Conservation (phyloP, 2,329 filamentous ascomycete species). For the Gnomoniopsis sp. region DNA sequence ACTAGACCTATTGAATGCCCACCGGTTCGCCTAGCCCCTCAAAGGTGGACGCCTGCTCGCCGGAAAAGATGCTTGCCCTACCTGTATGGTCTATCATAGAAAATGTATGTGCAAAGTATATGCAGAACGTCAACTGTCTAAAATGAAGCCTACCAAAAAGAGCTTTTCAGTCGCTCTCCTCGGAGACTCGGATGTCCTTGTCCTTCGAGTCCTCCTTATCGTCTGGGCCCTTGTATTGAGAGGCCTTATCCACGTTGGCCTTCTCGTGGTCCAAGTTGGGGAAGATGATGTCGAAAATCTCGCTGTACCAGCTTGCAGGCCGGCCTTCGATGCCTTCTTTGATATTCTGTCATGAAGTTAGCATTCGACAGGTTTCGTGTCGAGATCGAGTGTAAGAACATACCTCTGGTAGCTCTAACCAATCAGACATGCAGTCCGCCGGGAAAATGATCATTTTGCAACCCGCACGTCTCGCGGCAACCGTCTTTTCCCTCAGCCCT, state of each 20-base stretch:
- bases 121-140: neutral
- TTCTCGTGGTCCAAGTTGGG: constrained; percentile 69
- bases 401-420: constrained; percentile 95
- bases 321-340: constrained; percentile 92
- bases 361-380: neutral
- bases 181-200: constrained; percentile 52
- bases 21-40: neutral
- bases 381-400: constrained; percentile 33
- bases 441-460: constrained; percentile 95
- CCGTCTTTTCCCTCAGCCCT: constrained; percentile 92
- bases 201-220: constrained; percentile 41
- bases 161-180: constrained; percentile 44
- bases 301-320: constrained; percentile 87
- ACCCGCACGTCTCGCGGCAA: constrained; percentile 87
- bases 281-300: constrained; percentile 92
- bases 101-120: neutral
- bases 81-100: neutral
- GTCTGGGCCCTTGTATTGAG: constrained; percentile 49
- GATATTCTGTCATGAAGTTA: constrained; percentile 69
- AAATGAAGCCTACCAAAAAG: neutral
- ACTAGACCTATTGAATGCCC: neutral
- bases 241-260: constrained; percentile 71
- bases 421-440: constrained; percentile 91
- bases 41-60: neutral
- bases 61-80: neutral